Evolutionary conservation across 169 alveolate genomes (phyloP).

Genomic region (Cryptosporidium felis): DNA sequence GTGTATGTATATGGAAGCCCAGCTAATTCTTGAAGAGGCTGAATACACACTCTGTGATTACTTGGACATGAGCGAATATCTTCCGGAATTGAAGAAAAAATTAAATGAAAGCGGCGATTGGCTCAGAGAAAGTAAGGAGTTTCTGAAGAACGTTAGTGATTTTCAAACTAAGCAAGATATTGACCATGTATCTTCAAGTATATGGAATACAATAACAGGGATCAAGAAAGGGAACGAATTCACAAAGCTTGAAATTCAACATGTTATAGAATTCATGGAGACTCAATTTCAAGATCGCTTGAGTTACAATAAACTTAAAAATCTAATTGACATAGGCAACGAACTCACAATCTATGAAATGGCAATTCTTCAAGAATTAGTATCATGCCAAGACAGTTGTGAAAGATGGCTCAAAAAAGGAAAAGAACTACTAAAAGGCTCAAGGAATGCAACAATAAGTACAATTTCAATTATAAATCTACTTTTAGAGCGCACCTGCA

Average conservation of each 20-base stretch:
- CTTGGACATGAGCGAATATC: slow-evolving; percentile 57
- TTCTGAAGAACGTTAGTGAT: slow-evolving; percentile 22
- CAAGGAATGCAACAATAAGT: slow-evolving; percentile 5
- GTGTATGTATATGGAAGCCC: slow-evolving; percentile 54
- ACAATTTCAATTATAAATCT: background rate
- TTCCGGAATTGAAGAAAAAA: slow-evolving; percentile 19
- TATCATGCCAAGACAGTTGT: slow-evolving; percentile 27
- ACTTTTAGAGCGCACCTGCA: slow-evolving; percentile 27
- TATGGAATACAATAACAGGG: slow-evolving; percentile 43
- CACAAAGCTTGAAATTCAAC: slow-evolving; percentile 17
- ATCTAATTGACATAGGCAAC: slow-evolving; percentile 35
- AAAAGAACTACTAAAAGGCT: slow-evolving; percentile 17
- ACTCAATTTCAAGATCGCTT: slow-evolving; percentile 11
- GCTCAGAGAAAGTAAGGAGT: slow-evolving; percentile 44
- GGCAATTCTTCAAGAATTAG: slow-evolving; percentile 34
- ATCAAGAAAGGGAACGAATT: slow-evolving; percentile 49
- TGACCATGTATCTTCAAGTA: slow-evolving; percentile 41
- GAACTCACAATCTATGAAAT: slow-evolving; percentile 65
- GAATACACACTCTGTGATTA: slow-evolving; percentile 56
- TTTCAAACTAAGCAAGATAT: slow-evolving; percentile 50
- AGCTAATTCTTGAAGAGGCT: slow-evolving; percentile 55
- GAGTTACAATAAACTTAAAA: slow-evolving; percentile 35
- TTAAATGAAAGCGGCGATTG: slow-evolving; percentile 28
- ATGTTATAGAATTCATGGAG: background rate
- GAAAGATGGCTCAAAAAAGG: slow-evolving; percentile 54